Evolutionary conservation across 208 protist genomes (phyloP).

Genomic region (Trypanosomatidae sp.): DNA sequence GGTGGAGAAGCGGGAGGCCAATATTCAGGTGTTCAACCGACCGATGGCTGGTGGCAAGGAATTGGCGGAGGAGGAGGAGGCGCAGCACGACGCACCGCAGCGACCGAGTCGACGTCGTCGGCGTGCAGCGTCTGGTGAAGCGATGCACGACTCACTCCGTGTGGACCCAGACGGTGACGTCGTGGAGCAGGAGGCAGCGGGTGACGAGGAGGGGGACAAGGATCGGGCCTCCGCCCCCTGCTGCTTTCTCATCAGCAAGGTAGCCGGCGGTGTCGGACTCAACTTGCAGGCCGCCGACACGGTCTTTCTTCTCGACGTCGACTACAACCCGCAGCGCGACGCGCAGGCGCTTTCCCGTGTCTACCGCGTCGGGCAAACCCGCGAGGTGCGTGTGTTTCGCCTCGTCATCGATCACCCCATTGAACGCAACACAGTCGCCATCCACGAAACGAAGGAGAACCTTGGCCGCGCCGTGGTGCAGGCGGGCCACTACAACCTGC

Average conservation of each 20-base stretch:
- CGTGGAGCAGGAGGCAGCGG: too few species aligned
- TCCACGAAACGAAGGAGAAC: constrained; percentile 50
- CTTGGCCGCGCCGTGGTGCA: constrained; percentile 45
- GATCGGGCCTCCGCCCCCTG: constrained; percentile 25
- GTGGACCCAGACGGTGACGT: too few species aligned
- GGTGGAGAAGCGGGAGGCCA: constrained; percentile 53
- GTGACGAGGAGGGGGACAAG: not conserved
- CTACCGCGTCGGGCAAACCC: constrained; percentile 96
- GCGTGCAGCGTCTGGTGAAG: too few species aligned
- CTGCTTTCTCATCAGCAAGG: constrained; percentile 95
- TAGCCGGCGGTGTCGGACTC: constrained; percentile 96
- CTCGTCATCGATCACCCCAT: constrained; percentile 72
- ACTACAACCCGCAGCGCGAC: constrained; percentile 97
- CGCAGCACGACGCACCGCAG: too few species aligned
- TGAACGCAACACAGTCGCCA: constrained; percentile 29
- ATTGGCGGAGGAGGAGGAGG: not conserved
- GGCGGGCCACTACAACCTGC: constrained; percentile 44
- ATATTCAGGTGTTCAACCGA: constrained; percentile 87
- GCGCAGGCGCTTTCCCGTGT: constrained; percentile 95
- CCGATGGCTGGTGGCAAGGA: not conserved
- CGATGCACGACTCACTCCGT: too few species aligned
- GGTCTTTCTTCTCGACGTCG: constrained; percentile 96
- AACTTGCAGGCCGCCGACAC: constrained; percentile 96
- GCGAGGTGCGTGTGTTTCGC: constrained; percentile 92
- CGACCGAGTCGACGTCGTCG: too few species aligned